Conservation (phyloP, 2,329 filamentous ascomycete genomes). For the Aspergillus oerlinghausenensis region DNA sequence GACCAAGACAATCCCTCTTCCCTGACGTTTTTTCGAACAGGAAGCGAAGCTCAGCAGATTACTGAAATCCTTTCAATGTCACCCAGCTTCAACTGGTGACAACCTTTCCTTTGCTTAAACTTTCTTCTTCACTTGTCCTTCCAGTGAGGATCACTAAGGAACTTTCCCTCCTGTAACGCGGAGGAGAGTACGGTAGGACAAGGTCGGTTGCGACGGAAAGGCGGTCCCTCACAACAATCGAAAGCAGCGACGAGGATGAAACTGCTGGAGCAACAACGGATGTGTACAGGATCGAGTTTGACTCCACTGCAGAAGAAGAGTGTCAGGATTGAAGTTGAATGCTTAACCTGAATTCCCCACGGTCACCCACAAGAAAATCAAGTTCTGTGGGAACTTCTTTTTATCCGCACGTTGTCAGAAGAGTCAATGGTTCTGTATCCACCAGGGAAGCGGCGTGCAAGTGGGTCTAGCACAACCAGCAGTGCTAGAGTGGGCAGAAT, state of each 20-base stretch:
- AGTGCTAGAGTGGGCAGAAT: slow-evolving; percentile 20
- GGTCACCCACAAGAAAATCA: slow-evolving; percentile 35
- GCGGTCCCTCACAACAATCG: slow-evolving; percentile 2
- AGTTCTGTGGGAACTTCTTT: slow-evolving; percentile 37
- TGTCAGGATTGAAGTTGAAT: slow-evolving; percentile 27
- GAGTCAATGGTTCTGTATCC: slow-evolving; percentile 37
- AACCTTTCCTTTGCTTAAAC: slow-evolving; percentile 4
- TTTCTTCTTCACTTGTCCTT: slow-evolving; percentile 13
- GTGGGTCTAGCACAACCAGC: slow-evolving; percentile 37
- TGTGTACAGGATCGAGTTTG: slow-evolving; percentile 7
- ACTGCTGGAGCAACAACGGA: slow-evolving; percentile 15
- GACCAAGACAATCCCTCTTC: slow-evolving; percentile 14
- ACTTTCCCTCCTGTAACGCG: slow-evolving; percentile 5
- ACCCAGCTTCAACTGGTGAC: slow-evolving; percentile 6
- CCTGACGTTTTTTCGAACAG: slow-evolving; percentile 11
- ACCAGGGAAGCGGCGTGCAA: slow-evolving; percentile 35
- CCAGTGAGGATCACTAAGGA: not conserved
- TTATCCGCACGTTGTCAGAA: slow-evolving; percentile 41
- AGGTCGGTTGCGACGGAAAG: slow-evolving; percentile 14
- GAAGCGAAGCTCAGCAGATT: slow-evolving; percentile 3
- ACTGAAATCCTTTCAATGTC: slow-evolving; percentile 11
- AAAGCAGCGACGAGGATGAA: slow-evolving; percentile 8
- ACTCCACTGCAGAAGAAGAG: slow-evolving; percentile 30
- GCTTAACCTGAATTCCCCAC: slow-evolving; percentile 38
- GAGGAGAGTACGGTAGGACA: slow-evolving; percentile 1